These are phyloP conservation scores for Tulasnella sp. DNA, from an alignment of 768 basidiomycete genomes.

Conservation along the genomic window DNA sequence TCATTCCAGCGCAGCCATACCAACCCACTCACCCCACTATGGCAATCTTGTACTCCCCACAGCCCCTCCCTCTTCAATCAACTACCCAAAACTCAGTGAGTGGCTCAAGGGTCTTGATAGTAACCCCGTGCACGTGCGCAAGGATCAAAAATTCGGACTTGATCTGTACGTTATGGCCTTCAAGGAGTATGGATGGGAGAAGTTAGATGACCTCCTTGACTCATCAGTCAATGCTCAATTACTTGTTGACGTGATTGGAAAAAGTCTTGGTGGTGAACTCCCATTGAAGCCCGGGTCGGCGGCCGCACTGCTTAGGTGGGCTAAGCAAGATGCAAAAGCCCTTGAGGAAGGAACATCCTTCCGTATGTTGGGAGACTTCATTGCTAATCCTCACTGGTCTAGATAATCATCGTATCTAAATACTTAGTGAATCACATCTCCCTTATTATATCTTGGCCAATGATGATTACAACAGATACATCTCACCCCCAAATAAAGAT, in stretches of 20 bases:
- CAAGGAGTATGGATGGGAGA: conserved; percentile 11
- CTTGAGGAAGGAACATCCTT: background rate
- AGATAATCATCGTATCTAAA: too few relatives aligned
- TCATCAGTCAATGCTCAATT: background rate
- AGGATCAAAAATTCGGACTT: background rate
- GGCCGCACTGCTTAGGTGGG: background rate
- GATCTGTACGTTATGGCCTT: background rate
- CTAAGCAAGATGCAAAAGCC: conserved; percentile 6
- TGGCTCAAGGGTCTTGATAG: background rate
- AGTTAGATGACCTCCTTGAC: conserved; percentile 5
- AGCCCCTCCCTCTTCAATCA: background rate
- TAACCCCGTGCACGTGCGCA: background rate
- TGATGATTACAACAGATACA: too few relatives aligned
- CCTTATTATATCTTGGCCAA: too few relatives aligned
- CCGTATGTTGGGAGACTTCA: background rate
- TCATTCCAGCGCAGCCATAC: background rate
- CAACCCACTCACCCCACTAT: background rate
- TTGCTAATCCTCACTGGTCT: background rate
- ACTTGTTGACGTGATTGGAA: background rate
- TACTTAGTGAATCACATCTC: too few relatives aligned
- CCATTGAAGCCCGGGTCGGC: background rate
- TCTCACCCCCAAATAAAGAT: too few relatives aligned
- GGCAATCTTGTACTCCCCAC: background rate
- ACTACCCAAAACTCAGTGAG: background rate
- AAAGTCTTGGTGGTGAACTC: background rate